Evolutionary conservation across 2,329 filamentous ascomycete genomes (phyloP), one percentile per base, ranked within the genome.

Genomic region (Aspergillus floridensis): DNA sequence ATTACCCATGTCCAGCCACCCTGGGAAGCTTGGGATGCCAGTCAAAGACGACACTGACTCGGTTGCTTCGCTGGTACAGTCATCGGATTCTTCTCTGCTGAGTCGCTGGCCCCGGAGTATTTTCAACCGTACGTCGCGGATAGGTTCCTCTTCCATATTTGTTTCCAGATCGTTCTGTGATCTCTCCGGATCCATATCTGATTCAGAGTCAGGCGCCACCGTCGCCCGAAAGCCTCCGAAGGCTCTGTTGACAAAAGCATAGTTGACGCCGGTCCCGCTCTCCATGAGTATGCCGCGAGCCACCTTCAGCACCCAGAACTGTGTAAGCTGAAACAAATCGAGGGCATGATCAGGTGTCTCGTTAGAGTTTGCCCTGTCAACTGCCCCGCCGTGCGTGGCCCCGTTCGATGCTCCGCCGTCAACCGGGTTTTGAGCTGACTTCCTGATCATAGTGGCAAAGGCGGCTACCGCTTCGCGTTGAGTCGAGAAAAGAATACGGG

Each of bases 281-380:
- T 83, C 83, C 76, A 86, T 80, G 50, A 89, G 68, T 2, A 89
- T 65, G 0, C 85, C 84, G 57, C 86, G 78, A 1, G 82, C 84
- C 16, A 88, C 82, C 56, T 82, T 82, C 57, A 84, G 75, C 4
- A 79, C 84, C 87, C 87, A 89, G 66, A 84, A 86, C 14, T 73
- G 70, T 14, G 64, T 71, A 5, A 76, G 68, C 6, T 72, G 72
- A 32, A 67, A 66, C 44, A 70, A 68, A 51, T 77, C 71, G 31
- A 75, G 67, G 32, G 73, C 68, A 48, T 77, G 65, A 38, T 68
- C 64, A 6, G 65, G 63, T 1, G 64, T 19, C 35, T 63, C 52
- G 14, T 16, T 63, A 6, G 69, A 70, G 7, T 47, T 41, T 24
- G 51, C 62, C 14, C 58, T 62, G 49, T 54, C 53, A 16, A 8